Base-by-base conservation (phyloP, 306 rosid species). In the Cotoneaster glaucophyllus region DNA sequence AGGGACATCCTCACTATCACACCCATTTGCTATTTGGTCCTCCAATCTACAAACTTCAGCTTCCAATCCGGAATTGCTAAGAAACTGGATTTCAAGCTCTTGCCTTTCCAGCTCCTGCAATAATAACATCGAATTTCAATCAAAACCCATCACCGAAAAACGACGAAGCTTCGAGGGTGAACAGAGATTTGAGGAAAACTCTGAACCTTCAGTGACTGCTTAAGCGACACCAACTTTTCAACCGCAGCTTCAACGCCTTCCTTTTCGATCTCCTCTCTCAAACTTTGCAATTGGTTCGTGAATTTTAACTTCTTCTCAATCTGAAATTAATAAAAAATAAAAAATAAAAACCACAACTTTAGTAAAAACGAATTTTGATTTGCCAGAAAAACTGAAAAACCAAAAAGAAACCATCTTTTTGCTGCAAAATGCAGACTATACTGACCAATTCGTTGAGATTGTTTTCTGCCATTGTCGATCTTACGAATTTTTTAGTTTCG, bases 101-200 rank as follows among this genome's bases (percentile, higher is more conserved):
- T 86, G 83, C 88, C 71, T 77, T 69, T 90, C 91, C 70, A 87
- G 88, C 73, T 85, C 87, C 98, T 95, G 81, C 78, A 82, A 69
- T 15, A 61, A 56, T 22, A 65, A 9, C 24, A 45, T 32, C 75
- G 77, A 39, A 31, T 64, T 29, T 31, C 59, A 63, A 77, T 54
- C 65, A 69, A 48, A 28, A 50, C 53, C 61, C 70, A 48, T 41
- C 19, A 67, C 53, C 75, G 29, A 77, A 56, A 78, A 52, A 77
- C 13, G 57, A 59, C 43, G 39, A 41, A 4, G 18, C 13, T 59
- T 64, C 15, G 1, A 62, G 45, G 6, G 28, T 43, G 18, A 72
- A 24, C 73, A 63, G 69, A 62, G 65, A 66, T 63, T 39, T 37
- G 32, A 54, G 53, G 11, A 45, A 68, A 56, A 59, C 18, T 69